Conservation (phyloP, 2,329 filamentous ascomycete genomes). For the Acrocalymma vagum region DNA sequence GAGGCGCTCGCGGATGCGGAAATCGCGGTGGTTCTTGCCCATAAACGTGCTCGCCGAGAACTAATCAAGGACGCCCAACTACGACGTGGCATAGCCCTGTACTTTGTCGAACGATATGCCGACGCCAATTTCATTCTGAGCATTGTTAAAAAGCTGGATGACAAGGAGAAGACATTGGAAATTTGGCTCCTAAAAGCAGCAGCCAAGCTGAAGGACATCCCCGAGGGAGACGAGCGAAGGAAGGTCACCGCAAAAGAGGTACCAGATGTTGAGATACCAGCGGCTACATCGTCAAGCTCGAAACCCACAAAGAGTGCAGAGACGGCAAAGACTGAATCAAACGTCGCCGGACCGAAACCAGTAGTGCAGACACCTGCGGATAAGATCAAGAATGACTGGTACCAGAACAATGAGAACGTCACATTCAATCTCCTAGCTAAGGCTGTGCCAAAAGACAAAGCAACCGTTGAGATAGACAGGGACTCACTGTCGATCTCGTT, state of each 20-base stretch:
- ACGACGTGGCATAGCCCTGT: conserved; percentile 78
- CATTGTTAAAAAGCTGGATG: conserved; percentile 62
- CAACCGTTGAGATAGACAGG: conserved; percentile 61
- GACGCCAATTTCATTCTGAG: conserved; percentile 77
- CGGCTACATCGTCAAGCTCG: conserved; percentile 8
- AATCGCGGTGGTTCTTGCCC: conserved; percentile 67
- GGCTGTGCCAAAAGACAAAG: conserved; percentile 66
- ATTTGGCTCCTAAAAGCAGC: conserved; percentile 68
- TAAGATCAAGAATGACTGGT: conserved; percentile 75
- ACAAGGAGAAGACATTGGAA: conserved; percentile 60
- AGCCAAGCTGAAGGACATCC: conserved; percentile 59
- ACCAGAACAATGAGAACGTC: conserved; percentile 68
- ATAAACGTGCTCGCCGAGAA: conserved; percentile 77
- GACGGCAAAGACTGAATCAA: conserved; percentile 6
- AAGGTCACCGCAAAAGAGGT: conserved; percentile 55
- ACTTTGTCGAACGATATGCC: conserved; percentile 73
- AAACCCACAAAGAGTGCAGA: conserved; percentile 1
- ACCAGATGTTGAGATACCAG: conserved; percentile 56
- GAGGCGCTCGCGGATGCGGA: conserved; percentile 60
- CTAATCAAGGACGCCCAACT: conserved; percentile 84
- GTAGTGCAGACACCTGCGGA: conserved; percentile 55
- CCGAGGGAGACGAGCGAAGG: conserved; percentile 57
- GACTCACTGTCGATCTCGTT: conserved; percentile 65
- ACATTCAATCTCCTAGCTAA: conserved; percentile 73
- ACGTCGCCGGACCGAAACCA: conserved; percentile 35